phyloP scores from a whole-genome alignment of 2,329 filamentous ascomycete species.

The Coniochaeta pulveracea region DNA sequence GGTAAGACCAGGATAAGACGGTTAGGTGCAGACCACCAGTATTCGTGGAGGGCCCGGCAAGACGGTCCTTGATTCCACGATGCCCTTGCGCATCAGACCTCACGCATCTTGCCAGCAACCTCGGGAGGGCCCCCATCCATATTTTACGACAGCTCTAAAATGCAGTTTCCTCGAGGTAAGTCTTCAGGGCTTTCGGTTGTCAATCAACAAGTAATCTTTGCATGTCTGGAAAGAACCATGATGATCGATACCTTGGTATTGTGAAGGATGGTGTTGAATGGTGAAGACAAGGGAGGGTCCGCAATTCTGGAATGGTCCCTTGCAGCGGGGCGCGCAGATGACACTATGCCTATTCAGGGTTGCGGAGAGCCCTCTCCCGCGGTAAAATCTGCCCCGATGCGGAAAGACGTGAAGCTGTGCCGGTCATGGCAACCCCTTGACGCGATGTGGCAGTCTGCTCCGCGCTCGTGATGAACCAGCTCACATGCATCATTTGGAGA shows the following conservation, averaged over 20 bases:
- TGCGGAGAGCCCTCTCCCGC: conserved; percentile 3
- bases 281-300: neutral
- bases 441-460: conserved; percentile 1
- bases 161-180: no score
- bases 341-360: neutral
- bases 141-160: no score
- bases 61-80: no score
- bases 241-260: conserved; percentile 1
- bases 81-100: no score
- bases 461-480: neutral
- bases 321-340: neutral
- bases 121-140: no score
- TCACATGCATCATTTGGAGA: conserved; percentile 1
- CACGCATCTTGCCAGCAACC: no score
- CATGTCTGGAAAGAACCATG: neutral
- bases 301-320: conserved; percentile 1
- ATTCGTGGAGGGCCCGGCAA: no score
- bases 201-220: neutral
- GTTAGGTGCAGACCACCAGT: no score
- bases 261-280: conserved; percentile 1
- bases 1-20: no score
- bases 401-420: conserved; percentile 1
- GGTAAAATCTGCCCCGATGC: conserved; percentile 3
- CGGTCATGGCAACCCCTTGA: neutral
- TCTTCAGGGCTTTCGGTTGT: no score